phyloP scores from a whole-genome alignment of 208 protist genomes.

The Crithidia expoeki region DNA sequence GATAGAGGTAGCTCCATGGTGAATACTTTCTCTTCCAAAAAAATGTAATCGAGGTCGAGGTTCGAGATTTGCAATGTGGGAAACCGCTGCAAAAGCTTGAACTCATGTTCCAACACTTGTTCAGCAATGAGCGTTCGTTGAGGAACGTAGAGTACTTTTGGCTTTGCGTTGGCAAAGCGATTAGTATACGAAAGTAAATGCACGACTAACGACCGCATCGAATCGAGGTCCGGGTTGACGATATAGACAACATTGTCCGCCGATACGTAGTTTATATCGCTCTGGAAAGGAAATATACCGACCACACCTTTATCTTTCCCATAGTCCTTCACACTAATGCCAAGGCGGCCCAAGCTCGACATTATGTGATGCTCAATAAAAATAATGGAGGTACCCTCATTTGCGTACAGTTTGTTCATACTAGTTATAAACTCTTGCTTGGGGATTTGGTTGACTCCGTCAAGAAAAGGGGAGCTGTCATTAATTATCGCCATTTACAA shows the following conservation, averaged over 20 bases:
- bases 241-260: conserved; percentile 51
- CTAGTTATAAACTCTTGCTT: conserved; percentile 36
- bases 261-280: conserved; percentile 47
- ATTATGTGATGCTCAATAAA: conserved; percentile 51
- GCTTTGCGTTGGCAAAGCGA: conserved; percentile 49
- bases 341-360: conserved; percentile 31
- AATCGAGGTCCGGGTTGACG: conserved; percentile 49
- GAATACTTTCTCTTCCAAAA: conserved; percentile 73
- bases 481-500: conserved; percentile 11
- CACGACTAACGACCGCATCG: conserved; percentile 43
- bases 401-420: conserved; percentile 21
- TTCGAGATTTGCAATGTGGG: conserved; percentile 55
- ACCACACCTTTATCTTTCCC: conserved; percentile 39
- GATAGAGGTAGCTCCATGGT: conserved; percentile 69
- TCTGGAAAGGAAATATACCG: conserved; percentile 48
- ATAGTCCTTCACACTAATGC: conserved; percentile 21
- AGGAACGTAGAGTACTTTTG: conserved; percentile 68
- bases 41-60: conserved; percentile 84
- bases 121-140: conserved; percentile 76
- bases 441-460: conserved; percentile 30
- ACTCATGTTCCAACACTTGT: conserved; percentile 75
- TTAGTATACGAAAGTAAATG: conserved; percentile 67
- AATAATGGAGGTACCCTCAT: conserved; percentile 36
- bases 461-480: conserved; percentile 8
- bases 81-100: conserved; percentile 62